Base-by-base conservation (phyloP, 306 rosid species). In the Prunus mongolica region DNA sequence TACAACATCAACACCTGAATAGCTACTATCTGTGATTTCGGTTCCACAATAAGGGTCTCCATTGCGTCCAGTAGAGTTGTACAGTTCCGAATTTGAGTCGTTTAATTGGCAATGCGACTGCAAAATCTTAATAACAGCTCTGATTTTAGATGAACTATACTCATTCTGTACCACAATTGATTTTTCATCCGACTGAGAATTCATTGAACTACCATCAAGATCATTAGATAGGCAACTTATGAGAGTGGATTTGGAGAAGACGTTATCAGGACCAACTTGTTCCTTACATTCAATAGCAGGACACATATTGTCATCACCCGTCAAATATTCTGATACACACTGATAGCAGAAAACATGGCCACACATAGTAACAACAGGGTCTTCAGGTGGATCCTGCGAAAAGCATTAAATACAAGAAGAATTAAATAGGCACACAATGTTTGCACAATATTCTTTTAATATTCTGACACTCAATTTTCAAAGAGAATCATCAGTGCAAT, bases 281-380 rank as follows among this genome's bases (percentile, higher is more conserved):
- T 86, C 88, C 77, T 89, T 92, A 76, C 99, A 95, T 76, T 71
- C 87, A 63, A 20, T 58, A 58, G 88, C 97, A 22, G 98, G 98
- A 80, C 99, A 95, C 67, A 41, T 86, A 80, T 84, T 90, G 49
- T 95, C 96, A 78, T 91, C 96, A 20, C 93, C 90, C 0, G 92
- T 88, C 93, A 92, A 67, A 85, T 74, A 78, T 55, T 95, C 99
- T 28, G 96, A 89, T 50, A 95, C 90, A 73, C 99, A 95, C 75
- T 92, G 93, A 81, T 87, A 88, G 86, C 99, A 95, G 89, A 91
- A 92, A 78, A 92, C 96, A 86, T 95, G 99, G 73, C 97, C 88
- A 77, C 99, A 95, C 93, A 89, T 84, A 0, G 98, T 90, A 75
- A 92, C 85, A 83, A 92, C 96, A 68, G 98, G 89, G 73, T 87